phyloP scores from a whole-genome alignment of 2,329 filamentous ascomycete genomes.

The Xylariales sp. region DNA sequence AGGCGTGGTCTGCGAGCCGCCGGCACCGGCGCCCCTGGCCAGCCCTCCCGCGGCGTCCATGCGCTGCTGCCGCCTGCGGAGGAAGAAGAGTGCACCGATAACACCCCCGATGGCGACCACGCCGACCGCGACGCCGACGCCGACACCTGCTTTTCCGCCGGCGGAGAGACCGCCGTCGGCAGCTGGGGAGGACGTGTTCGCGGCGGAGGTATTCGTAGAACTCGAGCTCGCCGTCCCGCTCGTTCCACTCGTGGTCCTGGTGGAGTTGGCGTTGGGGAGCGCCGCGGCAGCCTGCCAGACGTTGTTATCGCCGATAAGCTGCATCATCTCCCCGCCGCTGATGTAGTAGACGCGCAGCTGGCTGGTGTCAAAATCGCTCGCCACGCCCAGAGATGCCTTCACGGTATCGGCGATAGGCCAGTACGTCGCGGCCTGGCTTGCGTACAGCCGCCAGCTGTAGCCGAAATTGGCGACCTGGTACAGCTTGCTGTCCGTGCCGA shows the following conservation, averaged over 20 bases:
- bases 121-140: conserved; percentile 28
- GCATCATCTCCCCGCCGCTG: conserved; percentile 23
- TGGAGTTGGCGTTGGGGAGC: conserved; percentile 20
- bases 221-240: conserved; percentile 3
- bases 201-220: too few relatives aligned
- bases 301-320: conserved; percentile 22
- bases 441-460: conserved; percentile 20
- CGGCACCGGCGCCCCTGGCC: conserved; percentile 1
- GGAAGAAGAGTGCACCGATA: conserved; percentile 19
- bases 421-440: conserved; percentile 9
- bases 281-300: conserved; percentile 22
- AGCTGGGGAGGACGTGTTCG: conserved; percentile 5
- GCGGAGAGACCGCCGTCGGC: conserved; percentile 16
- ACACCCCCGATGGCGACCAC: conserved; percentile 24
- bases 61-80: conserved; percentile 18
- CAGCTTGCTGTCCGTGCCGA: conserved; percentile 30
- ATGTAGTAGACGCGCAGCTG: conserved; percentile 29
- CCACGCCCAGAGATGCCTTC: conserved; percentile 25
- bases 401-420: conserved; percentile 16
- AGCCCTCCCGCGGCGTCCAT: conserved; percentile 12
- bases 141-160: conserved; percentile 29
- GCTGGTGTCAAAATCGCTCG: conserved; percentile 17
- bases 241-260: conserved; percentile 4
- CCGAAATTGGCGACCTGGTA: conserved; percentile 22
- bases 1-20: conserved; percentile 6